Conservation (phyloP, 2,329 filamentous ascomycete species). For the Bipolaris gigantea region DNA sequence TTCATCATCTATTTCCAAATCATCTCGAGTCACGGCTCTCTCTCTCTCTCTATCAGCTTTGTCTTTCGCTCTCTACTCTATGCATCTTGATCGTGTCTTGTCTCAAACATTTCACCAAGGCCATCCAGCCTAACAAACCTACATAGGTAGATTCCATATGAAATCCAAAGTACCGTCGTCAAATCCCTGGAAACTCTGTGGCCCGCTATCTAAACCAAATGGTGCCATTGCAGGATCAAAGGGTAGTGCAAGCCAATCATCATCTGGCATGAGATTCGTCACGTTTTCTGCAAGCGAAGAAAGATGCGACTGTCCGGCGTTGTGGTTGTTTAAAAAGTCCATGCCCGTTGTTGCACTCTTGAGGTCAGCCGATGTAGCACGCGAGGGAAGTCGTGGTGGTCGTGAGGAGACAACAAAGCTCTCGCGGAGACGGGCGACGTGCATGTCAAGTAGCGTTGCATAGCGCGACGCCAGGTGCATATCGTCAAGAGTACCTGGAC, state of each 20-base stretch:
- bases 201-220: constrained; percentile 38
- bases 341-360: constrained; percentile 38
- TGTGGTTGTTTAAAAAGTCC: constrained; percentile 43
- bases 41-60: neutral
- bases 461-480: constrained; percentile 57
- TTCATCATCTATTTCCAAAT: neutral
- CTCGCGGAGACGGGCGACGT: constrained; percentile 43
- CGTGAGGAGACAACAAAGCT: constrained; percentile 44
- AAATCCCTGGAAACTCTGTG: constrained; percentile 43
- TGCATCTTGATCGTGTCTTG: neutral
- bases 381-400: constrained; percentile 40
- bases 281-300: constrained; percentile 41
- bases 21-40: neutral
- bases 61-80: neutral
- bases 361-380: constrained; percentile 31
- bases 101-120: neutral
- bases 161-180: constrained; percentile 46
- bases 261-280: constrained; percentile 41
- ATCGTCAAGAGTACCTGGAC: constrained; percentile 51
- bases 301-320: constrained; percentile 41
- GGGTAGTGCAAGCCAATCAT: constrained; percentile 45
- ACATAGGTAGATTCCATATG: constrained; percentile 46
- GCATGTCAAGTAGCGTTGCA: constrained; percentile 52
- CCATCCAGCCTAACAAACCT: neutral
- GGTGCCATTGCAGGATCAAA: constrained; percentile 47